Conservation (phyloP, 495 filamentous ascomycete genomes). For the Acidiella bohemica region DNA sequence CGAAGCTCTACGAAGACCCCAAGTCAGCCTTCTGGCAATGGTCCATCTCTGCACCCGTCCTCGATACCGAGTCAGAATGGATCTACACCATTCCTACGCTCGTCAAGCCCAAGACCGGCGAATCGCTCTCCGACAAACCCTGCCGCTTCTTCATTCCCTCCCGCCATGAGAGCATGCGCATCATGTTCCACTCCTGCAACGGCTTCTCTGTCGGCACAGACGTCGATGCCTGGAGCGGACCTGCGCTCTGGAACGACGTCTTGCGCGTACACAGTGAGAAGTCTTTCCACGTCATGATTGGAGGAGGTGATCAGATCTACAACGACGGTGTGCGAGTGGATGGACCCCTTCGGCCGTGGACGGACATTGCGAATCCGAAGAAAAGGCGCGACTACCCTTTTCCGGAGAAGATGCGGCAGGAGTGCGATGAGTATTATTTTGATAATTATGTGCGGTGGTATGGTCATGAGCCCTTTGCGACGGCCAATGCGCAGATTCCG, state of each 20-base stretch:
- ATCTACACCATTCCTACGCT: slow-evolving; percentile 43
- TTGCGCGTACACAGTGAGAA: slow-evolving; percentile 50
- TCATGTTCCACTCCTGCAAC: slow-evolving; percentile 94
- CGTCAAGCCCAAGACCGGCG: slow-evolving; percentile 32
- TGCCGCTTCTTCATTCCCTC: slow-evolving; percentile 61
- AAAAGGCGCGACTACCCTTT: slow-evolving; percentile 70
- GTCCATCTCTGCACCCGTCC: slow-evolving; percentile 45
- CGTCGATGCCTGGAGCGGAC: slow-evolving; percentile 68
- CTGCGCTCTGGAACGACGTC: slow-evolving; percentile 83
- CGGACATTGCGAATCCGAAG: slow-evolving; percentile 64
- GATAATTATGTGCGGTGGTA: slow-evolving; percentile 88
- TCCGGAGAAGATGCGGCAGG: slow-evolving; percentile 51
- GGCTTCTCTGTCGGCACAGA: slow-evolving; percentile 90
- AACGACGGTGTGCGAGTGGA: slow-evolving; percentile 77
- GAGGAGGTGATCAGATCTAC: slow-evolving; percentile 92
- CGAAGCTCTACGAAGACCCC: slow-evolving; percentile 67
- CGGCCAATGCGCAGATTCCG: slow-evolving; percentile 74
- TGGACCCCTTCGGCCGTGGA: slow-evolving; percentile 70
- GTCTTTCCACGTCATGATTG: slow-evolving; percentile 92
- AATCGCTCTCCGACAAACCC: slow-evolving; percentile 27
- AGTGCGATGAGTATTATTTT: slow-evolving; percentile 83
- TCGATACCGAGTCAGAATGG: slow-evolving; percentile 42
- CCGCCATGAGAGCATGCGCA: slow-evolving; percentile 70
- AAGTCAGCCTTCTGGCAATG: slow-evolving; percentile 75
- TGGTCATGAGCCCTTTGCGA: slow-evolving; percentile 64